Base-by-base conservation (phyloP, 768 basidiomycete genomes). In the Hydnomerulius pinastri region DNA sequence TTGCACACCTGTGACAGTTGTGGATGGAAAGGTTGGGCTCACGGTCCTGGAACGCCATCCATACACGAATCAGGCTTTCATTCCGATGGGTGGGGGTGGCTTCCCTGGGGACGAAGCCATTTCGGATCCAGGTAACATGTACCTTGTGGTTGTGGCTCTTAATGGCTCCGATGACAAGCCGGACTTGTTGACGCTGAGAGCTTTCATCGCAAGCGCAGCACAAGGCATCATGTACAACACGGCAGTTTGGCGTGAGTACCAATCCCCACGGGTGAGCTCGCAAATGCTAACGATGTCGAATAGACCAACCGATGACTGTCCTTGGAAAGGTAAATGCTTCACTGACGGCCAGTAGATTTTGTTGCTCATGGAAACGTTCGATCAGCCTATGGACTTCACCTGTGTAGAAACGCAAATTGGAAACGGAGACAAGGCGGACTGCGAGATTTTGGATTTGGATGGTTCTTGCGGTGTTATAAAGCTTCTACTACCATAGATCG, bases 381-480 rank as follows among this genome's bases (percentile, higher is more conserved):
- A 50, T 30, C 62, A 92, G 87, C 66, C 74, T 10, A 78, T 92
- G 70, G 90, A 92, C 59, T 80, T 93, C 56, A 77, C 90, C 8
- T 98, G 96, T 62, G 82, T 98, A 8, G 96, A 98, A 70, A 91
- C 93, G 20, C 95, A 98, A 68, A 85, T 96, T 46, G 93, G 92
- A 6, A 79, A 90, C 50, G 88, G 88, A 1, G 79, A 82, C 43
- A 62, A 62, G 50, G 74, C 81, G 18, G 97, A 99, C 68, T 98
- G 96, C 65, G 93, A 99, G 69, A 80, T 98, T 48, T 60, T 92
- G 15, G 77, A 86, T 20, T 61, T 79, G 61, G 73, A 77, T 52
- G 58, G 46, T 10, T 57, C 60, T 7, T 66, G 66, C 37, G 58
- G 59, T 18, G 58, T 56, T 20, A 64, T 72, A 48, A 65, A 63